Base-by-base conservation (phyloP, 805 yeast genomes). In the Ascoidea tarda region DNA sequence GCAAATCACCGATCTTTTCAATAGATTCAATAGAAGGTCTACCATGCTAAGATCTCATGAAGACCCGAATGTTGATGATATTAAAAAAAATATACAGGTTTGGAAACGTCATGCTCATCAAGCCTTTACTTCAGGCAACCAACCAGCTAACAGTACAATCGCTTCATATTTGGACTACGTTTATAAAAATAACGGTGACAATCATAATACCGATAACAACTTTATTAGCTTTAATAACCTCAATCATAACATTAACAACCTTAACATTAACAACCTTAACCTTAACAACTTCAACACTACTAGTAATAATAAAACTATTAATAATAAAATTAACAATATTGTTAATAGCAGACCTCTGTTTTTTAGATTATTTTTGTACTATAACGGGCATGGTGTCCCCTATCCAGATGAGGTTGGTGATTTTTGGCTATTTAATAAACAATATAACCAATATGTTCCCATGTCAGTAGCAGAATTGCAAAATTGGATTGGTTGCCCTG, bases 361-460 rank as follows among this genome's bases (percentile, higher is more conserved):
- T 21, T 21, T 21, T 21, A 74, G 99, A 55, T 85, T 91, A 6
- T 66, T 93, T 52, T 91, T 93, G 65, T 98, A 93, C 65, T 93
- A 93, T 65, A 93, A 93, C 60, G 99, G 99, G 5, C 99, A 93
- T 63, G 99, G 99, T 31, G 99, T 93, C 1, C 99, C 99, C 0
- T 88, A 88, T 60, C 98, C 99, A 0, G 93, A 99, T 0, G 81
- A 88, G 44, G 80, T 90, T 49, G 99, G 99, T 31, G 99, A 93
- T 63, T 87, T 93, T 32, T 93, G 99, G 99, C 98, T 93, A 8
- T 93, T 93, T 70, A 93, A 93, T 66, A 73, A 97, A 59, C 96
- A 96, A 1, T 93, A 90, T 65, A 93, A 99, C 1, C 99, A 93
- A 68, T 93, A 93, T 65, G 93, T 93, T 54, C 99, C 99, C 0